phyloP scores from a whole-genome alignment of 768 basidiomycete genomes.

The Amyloporia xantha region DNA sequence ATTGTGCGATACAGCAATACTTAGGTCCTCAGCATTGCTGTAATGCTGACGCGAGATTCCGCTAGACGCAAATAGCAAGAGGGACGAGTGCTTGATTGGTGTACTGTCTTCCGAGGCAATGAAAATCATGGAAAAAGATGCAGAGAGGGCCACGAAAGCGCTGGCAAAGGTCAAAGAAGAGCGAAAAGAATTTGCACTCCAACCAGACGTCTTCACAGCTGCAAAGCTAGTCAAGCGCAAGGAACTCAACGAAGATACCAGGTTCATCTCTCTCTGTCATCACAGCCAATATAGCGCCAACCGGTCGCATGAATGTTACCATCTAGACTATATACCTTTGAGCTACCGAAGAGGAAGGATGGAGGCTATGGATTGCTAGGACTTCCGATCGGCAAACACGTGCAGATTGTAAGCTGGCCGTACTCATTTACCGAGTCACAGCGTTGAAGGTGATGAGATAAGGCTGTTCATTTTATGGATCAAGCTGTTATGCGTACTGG shows the following conservation, averaged over 20 bases:
- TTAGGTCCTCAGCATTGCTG: too few species aligned
- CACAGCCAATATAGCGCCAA: too few species aligned
- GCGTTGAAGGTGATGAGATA: too few species aligned
- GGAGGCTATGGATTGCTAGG: slow-evolving; percentile 13
- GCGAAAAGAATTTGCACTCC: slow-evolving; percentile 14
- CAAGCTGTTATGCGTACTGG: slow-evolving; percentile 27
- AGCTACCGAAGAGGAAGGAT: slow-evolving; percentile 11
- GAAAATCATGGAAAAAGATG: slow-evolving; percentile 16
- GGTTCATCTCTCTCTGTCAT: too few species aligned
- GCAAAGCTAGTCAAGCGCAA: slow-evolving; percentile 12
- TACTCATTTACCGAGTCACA: too few species aligned
- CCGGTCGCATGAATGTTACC: too few species aligned
- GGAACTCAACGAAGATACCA: slow-evolving; percentile 13
- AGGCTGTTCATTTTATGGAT: slow-evolving; percentile 17
- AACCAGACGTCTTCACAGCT: slow-evolving; percentile 16
- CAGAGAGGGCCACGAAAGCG: slow-evolving; percentile 11
- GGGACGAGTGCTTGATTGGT: slow-evolving; percentile 18
- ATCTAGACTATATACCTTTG: slow-evolving; percentile 16
- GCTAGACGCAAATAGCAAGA: slow-evolving; percentile 15
- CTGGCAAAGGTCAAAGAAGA: slow-evolving; percentile 14
- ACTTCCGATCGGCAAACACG: slow-evolving; percentile 15
- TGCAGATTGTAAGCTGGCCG: slow-evolving; percentile 10
- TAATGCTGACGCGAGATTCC: too few species aligned
- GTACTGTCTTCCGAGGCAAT: slow-evolving; percentile 11
- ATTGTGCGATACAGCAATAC: too few species aligned